phyloP scores from a whole-genome alignment of 1,284 basidiomycete species.

The Porodaedalea pini region DNA sequence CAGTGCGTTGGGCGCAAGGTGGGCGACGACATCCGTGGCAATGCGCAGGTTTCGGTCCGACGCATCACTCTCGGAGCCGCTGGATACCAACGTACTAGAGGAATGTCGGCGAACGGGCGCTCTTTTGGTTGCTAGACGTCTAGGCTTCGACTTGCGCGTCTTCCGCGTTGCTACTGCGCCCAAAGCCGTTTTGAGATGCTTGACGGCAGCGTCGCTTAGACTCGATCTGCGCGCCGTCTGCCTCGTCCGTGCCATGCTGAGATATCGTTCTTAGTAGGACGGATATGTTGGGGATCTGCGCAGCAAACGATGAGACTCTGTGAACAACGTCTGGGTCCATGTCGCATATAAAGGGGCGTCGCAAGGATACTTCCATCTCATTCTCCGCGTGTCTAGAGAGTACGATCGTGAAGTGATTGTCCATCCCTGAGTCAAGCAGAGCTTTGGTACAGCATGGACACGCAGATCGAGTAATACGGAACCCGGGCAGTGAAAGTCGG shows the following conservation, averaged over 20 bases:
- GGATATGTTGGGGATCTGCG: no score
- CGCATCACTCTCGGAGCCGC: background rate
- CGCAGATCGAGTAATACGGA: no score
- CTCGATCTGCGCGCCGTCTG: conserved; percentile 7
- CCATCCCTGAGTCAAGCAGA: no score
- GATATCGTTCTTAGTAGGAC: no score
- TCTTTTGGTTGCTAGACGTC: background rate
- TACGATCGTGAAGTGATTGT: no score
- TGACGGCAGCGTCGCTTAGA: background rate
- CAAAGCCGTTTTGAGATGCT: background rate
- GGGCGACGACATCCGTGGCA: background rate
- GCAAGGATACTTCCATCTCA: no score
- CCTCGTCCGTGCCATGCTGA: conserved; percentile 8
- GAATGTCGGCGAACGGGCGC: background rate
- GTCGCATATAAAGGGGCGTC: no score
- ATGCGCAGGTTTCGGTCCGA: background rate
- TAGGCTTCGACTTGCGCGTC: background rate
- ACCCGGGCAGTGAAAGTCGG: no score
- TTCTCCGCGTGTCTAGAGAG: no score
- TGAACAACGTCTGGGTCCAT: no score
- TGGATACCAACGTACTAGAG: background rate
- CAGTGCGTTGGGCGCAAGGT: background rate
- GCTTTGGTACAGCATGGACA: no score
- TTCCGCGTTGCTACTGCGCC: background rate
- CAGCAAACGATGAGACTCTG: no score